These are phyloP conservation scores for Saccharum officinarum DNA, from an alignment of 176 grass and related monocot genomes.

Conservation along the genomic window DNA sequence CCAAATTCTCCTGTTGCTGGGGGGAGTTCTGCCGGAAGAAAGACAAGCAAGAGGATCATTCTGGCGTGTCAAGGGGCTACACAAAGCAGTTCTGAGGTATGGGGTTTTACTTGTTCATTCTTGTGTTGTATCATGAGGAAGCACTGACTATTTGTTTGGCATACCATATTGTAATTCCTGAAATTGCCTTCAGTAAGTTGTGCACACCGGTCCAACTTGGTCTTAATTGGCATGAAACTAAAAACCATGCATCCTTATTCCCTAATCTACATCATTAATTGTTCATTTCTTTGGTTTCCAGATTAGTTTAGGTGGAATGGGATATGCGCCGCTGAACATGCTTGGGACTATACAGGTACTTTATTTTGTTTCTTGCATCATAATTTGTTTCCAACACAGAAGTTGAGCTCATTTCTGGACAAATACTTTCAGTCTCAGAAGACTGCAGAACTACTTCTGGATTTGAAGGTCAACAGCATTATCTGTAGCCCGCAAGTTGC, in stretches of 20 bases:
- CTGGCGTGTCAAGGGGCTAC: slow-evolving; percentile 82
- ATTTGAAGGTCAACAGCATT: slow-evolving; percentile 64
- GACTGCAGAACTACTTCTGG: slow-evolving; percentile 86
- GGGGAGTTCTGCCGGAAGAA: slow-evolving; percentile 70
- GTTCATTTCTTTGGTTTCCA: slow-evolving; percentile 37
- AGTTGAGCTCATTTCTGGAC: slow-evolving; percentile 1
- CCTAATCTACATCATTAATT: neutral
- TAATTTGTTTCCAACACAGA: slow-evolving; percentile 26
- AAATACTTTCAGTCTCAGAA: slow-evolving; percentile 80
- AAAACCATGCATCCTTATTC: neutral
- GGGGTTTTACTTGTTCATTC: neutral
- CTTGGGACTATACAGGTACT: slow-evolving; percentile 91
- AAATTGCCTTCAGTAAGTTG: neutral
- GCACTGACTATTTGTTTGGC: neutral
- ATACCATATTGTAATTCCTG: neutral
- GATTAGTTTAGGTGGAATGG: slow-evolving; percentile 55
- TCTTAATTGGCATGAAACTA: neutral
- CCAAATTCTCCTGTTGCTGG: slow-evolving; percentile 69
- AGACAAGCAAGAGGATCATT: slow-evolving; percentile 67
- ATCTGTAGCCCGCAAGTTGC: slow-evolving; percentile 76
- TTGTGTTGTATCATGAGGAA: neutral
- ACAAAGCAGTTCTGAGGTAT: slow-evolving; percentile 64
- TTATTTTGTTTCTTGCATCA: neutral
- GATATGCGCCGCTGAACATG: slow-evolving; percentile 91
- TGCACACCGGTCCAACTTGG: neutral